Percentiles rank a stretch among this genome's conserved stretches.
Conservation (phyloP, 2,329 filamentous ascomycete species). For the Mycosphaerelloides madeirae region DNA sequence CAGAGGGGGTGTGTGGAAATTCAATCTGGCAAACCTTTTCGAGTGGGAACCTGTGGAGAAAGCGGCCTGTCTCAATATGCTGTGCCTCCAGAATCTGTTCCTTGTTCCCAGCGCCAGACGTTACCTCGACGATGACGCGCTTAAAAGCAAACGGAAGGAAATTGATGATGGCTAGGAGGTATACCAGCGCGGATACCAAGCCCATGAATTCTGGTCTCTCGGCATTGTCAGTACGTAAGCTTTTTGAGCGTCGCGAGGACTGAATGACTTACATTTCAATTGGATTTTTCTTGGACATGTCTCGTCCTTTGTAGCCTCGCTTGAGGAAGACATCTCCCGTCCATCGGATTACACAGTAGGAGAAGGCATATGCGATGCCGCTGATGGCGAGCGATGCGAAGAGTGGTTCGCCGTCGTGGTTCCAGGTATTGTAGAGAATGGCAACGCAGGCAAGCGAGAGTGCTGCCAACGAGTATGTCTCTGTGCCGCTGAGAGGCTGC, state of each 20-base stretch:
- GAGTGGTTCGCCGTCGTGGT: slow-evolving; percentile 81
- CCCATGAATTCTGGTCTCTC: slow-evolving; percentile 88
- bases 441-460: slow-evolving; percentile 66
- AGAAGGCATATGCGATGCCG: slow-evolving; percentile 73
- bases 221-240: slow-evolving; percentile 23
- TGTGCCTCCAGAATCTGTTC: slow-evolving; percentile 74
- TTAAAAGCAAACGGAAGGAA: slow-evolving; percentile 98
- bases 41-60: slow-evolving; percentile 88
- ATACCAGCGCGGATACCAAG: slow-evolving; percentile 85
- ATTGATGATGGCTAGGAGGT: slow-evolving; percentile 78
- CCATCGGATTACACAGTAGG: slow-evolving; percentile 87
- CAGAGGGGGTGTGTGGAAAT: slow-evolving; percentile 11
- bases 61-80: slow-evolving; percentile 73
- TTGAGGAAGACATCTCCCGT: slow-evolving; percentile 83
- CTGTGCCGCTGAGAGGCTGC: slow-evolving; percentile 46
- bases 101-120: slow-evolving; percentile 85
- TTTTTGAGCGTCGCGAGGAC: neutral
- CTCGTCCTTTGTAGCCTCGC: slow-evolving; percentile 82
- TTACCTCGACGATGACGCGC: slow-evolving; percentile 93
- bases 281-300: slow-evolving; percentile 73
- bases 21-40: slow-evolving; percentile 54
- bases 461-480: slow-evolving; percentile 55
- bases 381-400: slow-evolving; percentile 84
- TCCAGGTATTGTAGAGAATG: slow-evolving; percentile 74
- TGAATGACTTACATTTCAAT: slow-evolving; percentile 62